A percentile compares a stretch with the other conserved stretches of the same genome.
Evolutionary conservation across 2,329 filamentous ascomycete species (phyloP).

Genomic region (Colletotrichum destructivum): DNA sequence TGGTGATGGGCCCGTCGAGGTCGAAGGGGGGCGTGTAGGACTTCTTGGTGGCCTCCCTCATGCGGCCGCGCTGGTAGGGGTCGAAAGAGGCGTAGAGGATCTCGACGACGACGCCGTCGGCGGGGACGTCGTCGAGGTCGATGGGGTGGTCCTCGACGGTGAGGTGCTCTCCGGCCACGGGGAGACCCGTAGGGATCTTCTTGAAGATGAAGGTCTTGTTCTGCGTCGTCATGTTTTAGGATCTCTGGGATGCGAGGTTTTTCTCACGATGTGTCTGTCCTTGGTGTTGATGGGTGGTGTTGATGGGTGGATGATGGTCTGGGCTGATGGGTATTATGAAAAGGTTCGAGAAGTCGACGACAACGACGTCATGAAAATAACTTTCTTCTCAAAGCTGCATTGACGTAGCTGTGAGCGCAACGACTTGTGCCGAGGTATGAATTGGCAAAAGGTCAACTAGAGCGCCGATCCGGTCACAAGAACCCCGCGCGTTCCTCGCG

Average conservation of each 20-base stretch:
- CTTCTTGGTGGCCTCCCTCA: conserved; percentile 75
- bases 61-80: conserved; percentile 86
- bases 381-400: not conserved
- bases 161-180: conserved; percentile 80
- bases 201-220: conserved; percentile 87
- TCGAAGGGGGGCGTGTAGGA: conserved; percentile 78
- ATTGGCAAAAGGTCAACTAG: not conserved
- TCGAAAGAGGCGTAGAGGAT: conserved; percentile 84
- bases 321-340: not conserved
- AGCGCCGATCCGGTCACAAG: conserved; percentile 1
- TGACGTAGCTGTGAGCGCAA: conserved; percentile 1
- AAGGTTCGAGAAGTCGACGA: too few species aligned
- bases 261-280: too few species aligned
- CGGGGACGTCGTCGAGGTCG: conserved; percentile 72
- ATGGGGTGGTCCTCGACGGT: conserved; percentile 77
- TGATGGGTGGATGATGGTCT: too few species aligned
- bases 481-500: conserved; percentile 3
- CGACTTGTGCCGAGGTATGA: conserved; percentile 7
- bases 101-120: conserved; percentile 78
- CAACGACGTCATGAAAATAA: not conserved
- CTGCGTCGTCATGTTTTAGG: conserved; percentile 62
- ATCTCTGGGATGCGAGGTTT: not conserved
- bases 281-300: too few species aligned
- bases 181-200: conserved; percentile 75
- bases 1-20: conserved; percentile 75